Percentiles rank a stretch among this genome's conserved stretches.
Evolutionary conservation across 2,329 filamentous ascomycete genomes (phyloP).

Genomic region (Pseudocercospora pini-densiflorae): DNA sequence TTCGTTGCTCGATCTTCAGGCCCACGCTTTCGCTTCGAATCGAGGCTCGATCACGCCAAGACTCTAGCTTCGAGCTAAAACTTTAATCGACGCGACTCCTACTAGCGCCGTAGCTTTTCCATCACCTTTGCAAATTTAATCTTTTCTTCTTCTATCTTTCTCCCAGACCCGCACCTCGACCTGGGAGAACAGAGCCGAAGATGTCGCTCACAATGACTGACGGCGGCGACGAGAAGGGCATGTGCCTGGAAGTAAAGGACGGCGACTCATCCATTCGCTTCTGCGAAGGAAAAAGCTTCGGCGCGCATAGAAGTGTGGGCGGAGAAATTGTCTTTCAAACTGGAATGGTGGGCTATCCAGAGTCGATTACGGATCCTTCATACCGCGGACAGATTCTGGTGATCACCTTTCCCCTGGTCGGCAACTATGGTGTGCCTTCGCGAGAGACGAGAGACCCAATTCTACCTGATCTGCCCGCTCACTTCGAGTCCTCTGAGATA

Average conservation of each 20-base stretch:
- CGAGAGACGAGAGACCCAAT: constrained; percentile 83
- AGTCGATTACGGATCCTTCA: constrained; percentile 86
- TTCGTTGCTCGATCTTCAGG: too few relatives aligned
- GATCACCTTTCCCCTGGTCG: constrained; percentile 92
- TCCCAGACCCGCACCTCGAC: constrained; percentile 11
- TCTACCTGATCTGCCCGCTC: constrained; percentile 80
- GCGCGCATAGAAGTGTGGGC: constrained; percentile 90
- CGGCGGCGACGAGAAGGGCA: constrained; percentile 39
- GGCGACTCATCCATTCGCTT: constrained; percentile 64
- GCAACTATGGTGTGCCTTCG: constrained; percentile 96
- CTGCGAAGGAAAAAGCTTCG: constrained; percentile 96
- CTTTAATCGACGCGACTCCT: not conserved
- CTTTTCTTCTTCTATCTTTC: constrained; percentile 3
- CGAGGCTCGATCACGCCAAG: not conserved
- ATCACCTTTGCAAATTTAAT: not conserved
- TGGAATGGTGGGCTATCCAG: constrained; percentile 98
- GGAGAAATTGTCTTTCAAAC: constrained; percentile 99
- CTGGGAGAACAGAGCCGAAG: constrained; percentile 17
- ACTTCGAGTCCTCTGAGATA: constrained; percentile 92
- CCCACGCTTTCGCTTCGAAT: not conserved
- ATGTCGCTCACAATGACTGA: constrained; percentile 32
- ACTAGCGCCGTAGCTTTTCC: too few relatives aligned
- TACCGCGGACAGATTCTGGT: constrained; percentile 94
- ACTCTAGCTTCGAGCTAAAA: not conserved
- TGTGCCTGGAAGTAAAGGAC: constrained; percentile 92